Conservation (phyloP, 768 basidiomycete species). For the Calvatia gigantea region DNA sequence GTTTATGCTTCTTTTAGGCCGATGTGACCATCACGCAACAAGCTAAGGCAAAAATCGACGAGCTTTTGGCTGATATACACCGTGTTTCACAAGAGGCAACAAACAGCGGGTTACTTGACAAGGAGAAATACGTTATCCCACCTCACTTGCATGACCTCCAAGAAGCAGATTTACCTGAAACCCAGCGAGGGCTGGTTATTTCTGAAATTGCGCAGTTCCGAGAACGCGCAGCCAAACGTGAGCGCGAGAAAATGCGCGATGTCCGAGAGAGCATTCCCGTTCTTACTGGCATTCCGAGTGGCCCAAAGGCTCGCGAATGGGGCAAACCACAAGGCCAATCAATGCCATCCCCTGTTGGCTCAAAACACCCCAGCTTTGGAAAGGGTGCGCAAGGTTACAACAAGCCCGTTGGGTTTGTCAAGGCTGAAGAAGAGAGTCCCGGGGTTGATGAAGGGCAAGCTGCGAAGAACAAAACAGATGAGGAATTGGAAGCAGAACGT, state of each 20-base stretch:
- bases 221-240: slow-evolving; percentile 88
- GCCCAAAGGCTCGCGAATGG: slow-evolving; percentile 78
- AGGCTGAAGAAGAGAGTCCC: slow-evolving; percentile 44
- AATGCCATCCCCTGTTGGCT: slow-evolving; percentile 22
- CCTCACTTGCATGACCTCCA: slow-evolving; percentile 97
- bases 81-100: slow-evolving; percentile 72
- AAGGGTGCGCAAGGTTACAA: slow-evolving; percentile 73
- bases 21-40: slow-evolving; percentile 66
- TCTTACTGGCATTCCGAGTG: slow-evolving; percentile 53
- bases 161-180: slow-evolving; percentile 96
- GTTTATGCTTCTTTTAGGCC: slow-evolving; percentile 37
- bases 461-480: slow-evolving; percentile 65
- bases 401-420: slow-evolving; percentile 83
- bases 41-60: slow-evolving; percentile 62
- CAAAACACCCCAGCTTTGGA: slow-evolving; percentile 49
- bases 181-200: slow-evolving; percentile 86
- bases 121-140: slow-evolving; percentile 87
- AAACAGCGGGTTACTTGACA: slow-evolving; percentile 69
- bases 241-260: slow-evolving; percentile 85
- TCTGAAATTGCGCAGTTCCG: slow-evolving; percentile 96
- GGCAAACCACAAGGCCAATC: slow-evolving; percentile 53
- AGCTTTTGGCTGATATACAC: slow-evolving; percentile 68
- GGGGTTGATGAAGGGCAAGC: slow-evolving; percentile 32
- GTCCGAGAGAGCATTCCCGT: slow-evolving; percentile 56
- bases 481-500: slow-evolving; percentile 81